Evolutionary conservation across 2,329 filamentous ascomycete species (phyloP).

Genomic region (Curvularia verruculosa): DNA sequence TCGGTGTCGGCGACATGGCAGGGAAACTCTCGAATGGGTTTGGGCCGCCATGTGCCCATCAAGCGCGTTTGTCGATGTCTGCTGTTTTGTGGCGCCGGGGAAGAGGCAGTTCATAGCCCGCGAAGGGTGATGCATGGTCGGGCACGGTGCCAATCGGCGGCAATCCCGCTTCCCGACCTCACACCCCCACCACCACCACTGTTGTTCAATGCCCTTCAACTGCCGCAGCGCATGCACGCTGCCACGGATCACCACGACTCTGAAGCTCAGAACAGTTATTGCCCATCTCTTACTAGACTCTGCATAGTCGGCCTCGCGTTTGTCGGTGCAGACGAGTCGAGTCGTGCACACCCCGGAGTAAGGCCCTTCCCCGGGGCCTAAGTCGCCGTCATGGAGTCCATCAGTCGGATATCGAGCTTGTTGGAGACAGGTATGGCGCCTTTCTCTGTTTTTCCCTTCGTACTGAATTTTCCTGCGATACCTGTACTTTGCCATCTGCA

Average conservation of each 20-base stretch:
- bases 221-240: slow-evolving; percentile 24
- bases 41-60: slow-evolving; percentile 17
- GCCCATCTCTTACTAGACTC: slow-evolving; percentile 24
- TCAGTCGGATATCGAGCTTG: slow-evolving; percentile 89
- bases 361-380: slow-evolving; percentile 20
- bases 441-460: slow-evolving; percentile 12
- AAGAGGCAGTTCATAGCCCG: background rate
- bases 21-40: background rate
- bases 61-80: slow-evolving; percentile 12
- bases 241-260: slow-evolving; percentile 34
- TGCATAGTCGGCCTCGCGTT: slow-evolving; percentile 35
- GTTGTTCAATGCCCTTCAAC: slow-evolving; percentile 16
- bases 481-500: slow-evolving; percentile 9
- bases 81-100: slow-evolving; percentile 5
- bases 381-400: slow-evolving; percentile 78
- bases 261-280: slow-evolving; percentile 21
- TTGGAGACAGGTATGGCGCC: slow-evolving; percentile 80
- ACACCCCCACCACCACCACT: slow-evolving; percentile 13
- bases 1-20: slow-evolving; percentile 34
- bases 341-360: slow-evolving; percentile 22
- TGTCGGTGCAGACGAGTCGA: slow-evolving; percentile 19
- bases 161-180: slow-evolving; percentile 14
- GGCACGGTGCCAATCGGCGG: slow-evolving; percentile 13
- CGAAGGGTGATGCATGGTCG: background rate
- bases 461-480: background rate